phyloP scores from a whole-genome alignment of 1,284 basidiomycete species.

The Apiotrichum domesticum region DNA sequence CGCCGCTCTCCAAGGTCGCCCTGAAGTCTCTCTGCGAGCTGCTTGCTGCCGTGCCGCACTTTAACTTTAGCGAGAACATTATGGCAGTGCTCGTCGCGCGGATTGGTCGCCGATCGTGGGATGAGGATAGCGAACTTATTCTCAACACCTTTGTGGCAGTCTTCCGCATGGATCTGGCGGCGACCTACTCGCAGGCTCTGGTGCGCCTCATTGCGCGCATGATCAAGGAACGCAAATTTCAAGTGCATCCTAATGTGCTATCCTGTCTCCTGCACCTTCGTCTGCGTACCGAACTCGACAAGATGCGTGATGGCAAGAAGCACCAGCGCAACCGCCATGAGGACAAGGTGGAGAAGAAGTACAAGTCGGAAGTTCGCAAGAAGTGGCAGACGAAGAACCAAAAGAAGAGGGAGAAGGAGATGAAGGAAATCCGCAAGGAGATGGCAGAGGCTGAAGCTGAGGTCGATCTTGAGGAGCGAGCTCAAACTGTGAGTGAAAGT shows the following conservation, averaged over 20 bases:
- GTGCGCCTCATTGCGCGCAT: constrained; percentile 90
- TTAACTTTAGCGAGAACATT: constrained; percentile 94
- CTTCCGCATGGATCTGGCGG: constrained; percentile 72
- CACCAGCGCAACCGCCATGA: constrained; percentile 55
- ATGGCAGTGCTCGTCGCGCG: constrained; percentile 79
- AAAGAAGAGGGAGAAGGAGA: constrained; percentile 70
- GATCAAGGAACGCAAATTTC: constrained; percentile 89
- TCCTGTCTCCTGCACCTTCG: constrained; percentile 79
- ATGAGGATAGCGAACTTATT: constrained; percentile 77
- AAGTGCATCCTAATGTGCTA: constrained; percentile 82
- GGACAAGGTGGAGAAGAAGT: constrained; percentile 50
- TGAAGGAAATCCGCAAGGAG: constrained; percentile 78
- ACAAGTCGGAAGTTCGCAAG: constrained; percentile 59
- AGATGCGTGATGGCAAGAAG: constrained; percentile 51
- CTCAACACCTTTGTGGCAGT: constrained; percentile 71
- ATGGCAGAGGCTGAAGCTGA: constrained; percentile 91
- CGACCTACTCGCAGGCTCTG: constrained; percentile 75
- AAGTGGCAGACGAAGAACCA: constrained; percentile 80
- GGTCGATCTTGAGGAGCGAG: constrained; percentile 86
- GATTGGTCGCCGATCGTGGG: constrained; percentile 81
- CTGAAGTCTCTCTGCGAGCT: constrained; percentile 84
- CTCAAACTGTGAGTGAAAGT: constrained; percentile 59
- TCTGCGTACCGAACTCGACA: constrained; percentile 73
- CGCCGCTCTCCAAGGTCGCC: constrained; percentile 63
- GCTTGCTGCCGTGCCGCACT: constrained; percentile 77